These are phyloP conservation scores for Thermoascus crustaceus DNA, from an alignment of 2,329 filamentous ascomycete genomes.

Conservation along the genomic window DNA sequence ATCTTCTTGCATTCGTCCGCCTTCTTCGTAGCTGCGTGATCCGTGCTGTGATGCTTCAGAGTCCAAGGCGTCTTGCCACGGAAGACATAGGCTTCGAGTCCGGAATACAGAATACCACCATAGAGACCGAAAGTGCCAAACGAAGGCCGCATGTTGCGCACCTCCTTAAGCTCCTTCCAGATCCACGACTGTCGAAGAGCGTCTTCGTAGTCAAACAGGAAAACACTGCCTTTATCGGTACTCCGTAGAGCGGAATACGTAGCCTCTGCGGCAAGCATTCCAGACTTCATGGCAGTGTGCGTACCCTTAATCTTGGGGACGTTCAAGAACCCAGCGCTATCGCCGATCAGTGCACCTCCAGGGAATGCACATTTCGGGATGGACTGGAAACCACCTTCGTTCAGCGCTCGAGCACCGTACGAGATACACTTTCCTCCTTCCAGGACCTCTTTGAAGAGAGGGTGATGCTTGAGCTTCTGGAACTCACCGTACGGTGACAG, in stretches of 20 bases:
- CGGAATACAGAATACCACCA: conserved; percentile 86
- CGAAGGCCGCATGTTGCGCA: conserved; percentile 94
- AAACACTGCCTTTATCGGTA: conserved; percentile 60
- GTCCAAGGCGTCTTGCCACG: conserved; percentile 88
- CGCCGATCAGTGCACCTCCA: conserved; percentile 87
- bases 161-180: conserved; percentile 89
- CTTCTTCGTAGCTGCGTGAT: conserved; percentile 68
- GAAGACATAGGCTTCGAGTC: conserved; percentile 79
- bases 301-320: conserved; percentile 98
- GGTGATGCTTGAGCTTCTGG: conserved; percentile 97
- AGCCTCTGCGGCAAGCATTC: conserved; percentile 91
- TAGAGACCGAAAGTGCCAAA: conserved; percentile 86
- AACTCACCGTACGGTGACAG: conserved; percentile 92
- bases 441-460: conserved; percentile 76
- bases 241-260: conserved; percentile 65
- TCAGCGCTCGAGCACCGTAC: conserved; percentile 83
- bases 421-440: conserved; percentile 97
- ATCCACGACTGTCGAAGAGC: conserved; percentile 75
- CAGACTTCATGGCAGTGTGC: conserved; percentile 94
- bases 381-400: conserved; percentile 94
- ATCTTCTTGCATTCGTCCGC: conserved; percentile 80
- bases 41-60: conserved; percentile 69
- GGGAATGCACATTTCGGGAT: conserved; percentile 97
- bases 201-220: conserved; percentile 92
- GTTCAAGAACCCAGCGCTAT: conserved; percentile 94